Base-by-base conservation (phyloP, 2,329 filamentous ascomycete species). In the Hypoxylon sp. region DNA sequence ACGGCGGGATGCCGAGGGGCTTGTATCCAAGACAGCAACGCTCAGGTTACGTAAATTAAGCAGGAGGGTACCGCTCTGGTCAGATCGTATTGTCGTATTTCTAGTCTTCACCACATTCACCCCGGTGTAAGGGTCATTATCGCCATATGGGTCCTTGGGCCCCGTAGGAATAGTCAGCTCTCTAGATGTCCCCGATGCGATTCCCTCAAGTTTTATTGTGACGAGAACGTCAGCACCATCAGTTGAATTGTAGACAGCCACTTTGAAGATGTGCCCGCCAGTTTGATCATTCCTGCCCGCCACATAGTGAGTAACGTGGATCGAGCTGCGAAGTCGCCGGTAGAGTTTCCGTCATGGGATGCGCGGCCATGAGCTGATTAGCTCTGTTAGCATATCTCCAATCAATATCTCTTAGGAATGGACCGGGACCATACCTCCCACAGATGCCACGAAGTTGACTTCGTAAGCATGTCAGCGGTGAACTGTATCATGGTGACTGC, bases 41-140 rank as follows among this genome's bases (percentile, higher is more conserved):
- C 84, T 87, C 59, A 87, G 74, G 66, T 84, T 77, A 0, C 85
- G 85, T 70, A 89, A 62, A 24, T 72, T 77, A 68, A 88, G 88
- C 44, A 74, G 74, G 67, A 88, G 87, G 1, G 69, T 73, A 1
- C 86, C 86, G 24, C 79, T 75, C 2, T 72, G 69, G 15, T 78
- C 79, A 2, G 81, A 83, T 67, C 71, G 75, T 19, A 86, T 62
- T 0, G 73, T 73, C 1, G 70, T 72, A 10, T 72, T 78, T 1
- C 74, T 76, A 19, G 76, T 81, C 53, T 81, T 74, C 0, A 87
- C 85, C 19, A 85, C 79, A 62, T 86, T 85, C 64, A 78, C 77
- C 6, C 79, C 79, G 34, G 76, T 78, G 34, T 72, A 76, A 1
- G 81, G 80, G 48, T 80, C 76, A 55, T 84, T 84, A 60, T 77